Evolutionary conservation across 805 yeast genomes (phyloP), one percentile per base, ranked within the genome.

Genomic region (Lachancea lanzarotensis): DNA sequence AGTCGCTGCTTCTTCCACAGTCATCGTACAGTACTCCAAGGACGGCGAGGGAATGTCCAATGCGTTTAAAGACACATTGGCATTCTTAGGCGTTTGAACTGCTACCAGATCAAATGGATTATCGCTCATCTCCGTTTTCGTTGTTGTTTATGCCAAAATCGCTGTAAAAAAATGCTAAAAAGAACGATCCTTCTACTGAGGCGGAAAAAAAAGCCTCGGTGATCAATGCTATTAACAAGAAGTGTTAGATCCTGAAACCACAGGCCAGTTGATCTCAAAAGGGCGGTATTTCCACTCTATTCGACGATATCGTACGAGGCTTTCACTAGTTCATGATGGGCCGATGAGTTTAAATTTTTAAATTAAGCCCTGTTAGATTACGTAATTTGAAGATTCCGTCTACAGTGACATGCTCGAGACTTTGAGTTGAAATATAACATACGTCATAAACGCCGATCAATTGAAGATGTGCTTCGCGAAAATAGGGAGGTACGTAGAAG

Each of bases 1-100:
- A 18, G 59, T 48, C 2, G 75, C 71, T 1, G 91, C 79, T 38
- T 87, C 86, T n/a, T 78, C 84, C 2, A 78, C 73, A 1, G 90
- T 64, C 45, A 76, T 65, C 27, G 74, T 71, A 52, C 88, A 75
- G 65, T 67, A 93, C 48, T 72, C 72, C 31, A 79, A 73, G 2
- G 96, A 83, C 0, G 91, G 82, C 33, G 56, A 57, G 3, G 68
- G 67, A 45, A 61, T 67, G 38, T 67, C 49, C 2, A 68, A 62
- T 1, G 65, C 52, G 1, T 55, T 53, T 1, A 50, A 37, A 1
- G 59, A 38, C 13, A 54, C 45, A 8, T 7, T 26, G 11, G 54
- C 29, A 15, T 38, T 45, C 12, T 48, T 43, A 15, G 45, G 38
- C 46, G 47, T 43, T 49, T 59, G 11, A 46, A 40, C 39, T 10